Evolutionary conservation across 73 alveolate species (phyloP), one percentile per base, ranked within the genome.

Genomic region (Durusdinium trenchii): DNA sequence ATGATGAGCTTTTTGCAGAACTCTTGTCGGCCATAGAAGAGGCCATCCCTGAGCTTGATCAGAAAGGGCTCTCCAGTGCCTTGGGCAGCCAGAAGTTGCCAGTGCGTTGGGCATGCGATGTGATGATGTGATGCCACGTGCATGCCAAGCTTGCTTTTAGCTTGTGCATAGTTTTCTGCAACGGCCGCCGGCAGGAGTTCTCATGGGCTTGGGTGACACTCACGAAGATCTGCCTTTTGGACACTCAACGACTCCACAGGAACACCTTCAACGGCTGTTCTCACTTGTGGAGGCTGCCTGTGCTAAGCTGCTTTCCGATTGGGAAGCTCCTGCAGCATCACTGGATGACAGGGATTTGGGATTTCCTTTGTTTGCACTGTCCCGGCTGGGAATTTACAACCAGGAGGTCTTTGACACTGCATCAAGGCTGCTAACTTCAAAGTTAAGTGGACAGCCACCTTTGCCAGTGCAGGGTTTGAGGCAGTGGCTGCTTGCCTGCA

Each of bases 271-370:
- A 38, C 89, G 76, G 20, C 78, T 92, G 46, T 40, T 92, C 84
- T 52, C 76, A 3, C 73, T 92, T n/a, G 96, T 69, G 52, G 96
- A 89, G 23, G 94, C 69, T 36, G 64, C 94, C 12, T 84, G 94
- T n/a, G 94, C 73, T 62, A 51, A 35, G 52, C 45, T 84, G 94
- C 94, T 84, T 48, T 35, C 94, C 40, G 51, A 42, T 16, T 84
- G 94, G 94, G 94, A 62, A 0, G 75, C n/a, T 3, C 73, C 94
- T 32, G 35, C 50, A 48, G 71, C 91, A 23, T 81, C 62, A 16
- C 96, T 89, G 61, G 98, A 91, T 69, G 98, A 91, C 98, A 46
- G 98, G 83, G 98, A 91, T 43, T 48, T 91, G 87, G 98, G 98
- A 16, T 91, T 91, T 69, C 98, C 98, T 14, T 45, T 91, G 52